Evolutionary conservation across 2,329 filamentous ascomycete species (phyloP), one percentile per base, ranked within the genome.

Genomic region (Colletotrichum tropicicola): DNA sequence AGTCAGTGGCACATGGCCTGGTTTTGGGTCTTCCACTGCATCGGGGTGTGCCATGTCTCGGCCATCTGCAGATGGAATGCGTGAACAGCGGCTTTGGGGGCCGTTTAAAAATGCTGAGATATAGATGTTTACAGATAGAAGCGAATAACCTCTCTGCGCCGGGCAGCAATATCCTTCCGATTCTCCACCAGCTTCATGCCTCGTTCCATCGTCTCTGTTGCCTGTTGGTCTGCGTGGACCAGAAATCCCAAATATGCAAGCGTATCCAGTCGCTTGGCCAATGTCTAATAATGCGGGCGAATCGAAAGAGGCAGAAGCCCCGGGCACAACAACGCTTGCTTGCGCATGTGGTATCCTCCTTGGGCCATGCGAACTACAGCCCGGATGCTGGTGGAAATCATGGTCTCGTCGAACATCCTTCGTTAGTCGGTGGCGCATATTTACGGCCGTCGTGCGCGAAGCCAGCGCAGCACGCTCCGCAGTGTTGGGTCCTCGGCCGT

Each of bases 401-500:
- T 55, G 9, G 17, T 37, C 37, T 32, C 35, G 30, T n/a, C n/a
- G n/a, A n/a, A n/a, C n/a, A 55, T 66, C 30, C 23, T 37, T 49
- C 45, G 32, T 60, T 41, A 43, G 21, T 52, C 51, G n/a, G n/a
- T 15, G 15, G 17, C 35, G 10, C 37, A 25, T 23, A 5, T 49
- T 21, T 63, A 62, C 3, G 57, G 63, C 44, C 71, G 76, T 56
- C 80, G 77, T 57, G 79, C 79, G 59, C 83, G 81, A 55, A 90
- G 75, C 88, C 88, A 90, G 74, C 86, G 83, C 73, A 85, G 82
- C 62, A 90, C 83, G 51, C 82, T 78, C 57, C 84, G 79, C 55
- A 89, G 77, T 68, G 83, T 86, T 3, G 88, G 88, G 72, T 90
- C 88, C 72, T 90, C 88, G 68, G 78, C 81, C 70, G 83, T 88